Evolutionary conservation across 306 rosid species (phyloP).

Genomic region (Hippophae tibetana): DNA sequence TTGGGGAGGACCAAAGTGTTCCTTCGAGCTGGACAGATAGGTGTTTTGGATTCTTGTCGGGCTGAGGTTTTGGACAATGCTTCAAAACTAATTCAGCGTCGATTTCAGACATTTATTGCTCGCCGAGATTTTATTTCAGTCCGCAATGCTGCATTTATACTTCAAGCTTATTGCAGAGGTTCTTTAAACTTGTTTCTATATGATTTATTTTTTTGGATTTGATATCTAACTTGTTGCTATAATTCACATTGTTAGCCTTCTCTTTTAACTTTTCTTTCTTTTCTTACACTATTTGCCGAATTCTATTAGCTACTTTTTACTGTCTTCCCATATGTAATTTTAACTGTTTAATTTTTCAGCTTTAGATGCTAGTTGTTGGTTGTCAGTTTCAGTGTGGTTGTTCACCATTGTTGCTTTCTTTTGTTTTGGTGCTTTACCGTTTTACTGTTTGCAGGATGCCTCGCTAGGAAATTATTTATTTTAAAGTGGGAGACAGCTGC

Average conservation of each 20-base stretch:
- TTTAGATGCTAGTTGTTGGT: too few species aligned
- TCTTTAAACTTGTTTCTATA: conserved; percentile 10
- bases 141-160: conserved; percentile 50
- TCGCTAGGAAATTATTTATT: conserved; percentile 51
- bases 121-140: conserved; percentile 52
- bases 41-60: conserved; percentile 72
- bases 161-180: conserved; percentile 91
- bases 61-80: conserved; percentile 86
- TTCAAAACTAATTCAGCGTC: conserved; percentile 64
- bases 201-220: not conserved
- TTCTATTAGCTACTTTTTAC: too few species aligned
- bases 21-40: conserved; percentile 98
- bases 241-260: too few species aligned
- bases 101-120: conserved; percentile 53
- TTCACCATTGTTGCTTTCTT: not conserved
- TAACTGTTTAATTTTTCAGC: too few species aligned
- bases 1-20: conserved; percentile 89
- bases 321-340: too few species aligned
- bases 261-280: too few species aligned
- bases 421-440: conserved; percentile 14
- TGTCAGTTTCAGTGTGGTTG: too few species aligned
- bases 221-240: not conserved
- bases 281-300: too few species aligned
- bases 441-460: conserved; percentile 47
- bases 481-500: conserved; percentile 64